These are phyloP conservation scores for Cronartium quercuum DNA, from an alignment of 1,284 basidiomycete genomes.

Conservation along the genomic window DNA sequence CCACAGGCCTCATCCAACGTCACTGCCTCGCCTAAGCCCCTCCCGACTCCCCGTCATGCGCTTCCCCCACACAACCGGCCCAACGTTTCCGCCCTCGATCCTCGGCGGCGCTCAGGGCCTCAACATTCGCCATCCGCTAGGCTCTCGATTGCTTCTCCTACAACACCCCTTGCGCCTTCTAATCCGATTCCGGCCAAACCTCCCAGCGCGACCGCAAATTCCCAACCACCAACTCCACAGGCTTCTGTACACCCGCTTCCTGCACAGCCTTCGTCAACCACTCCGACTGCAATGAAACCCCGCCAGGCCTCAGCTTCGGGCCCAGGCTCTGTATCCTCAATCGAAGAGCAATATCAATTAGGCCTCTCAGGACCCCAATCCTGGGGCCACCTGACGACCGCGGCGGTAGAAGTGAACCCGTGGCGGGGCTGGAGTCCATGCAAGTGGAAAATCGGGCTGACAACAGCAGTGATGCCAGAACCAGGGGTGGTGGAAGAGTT, in stretches of 20 bases:
- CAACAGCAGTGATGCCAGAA: background rate
- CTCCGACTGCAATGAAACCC: background rate
- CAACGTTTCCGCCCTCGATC: background rate
- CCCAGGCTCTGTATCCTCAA: background rate
- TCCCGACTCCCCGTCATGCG: background rate
- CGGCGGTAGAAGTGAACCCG: constrained; percentile 15
- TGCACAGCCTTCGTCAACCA: background rate
- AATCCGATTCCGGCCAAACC: background rate
- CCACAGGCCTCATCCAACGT: background rate
- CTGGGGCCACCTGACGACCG: background rate
- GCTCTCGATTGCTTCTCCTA: background rate
- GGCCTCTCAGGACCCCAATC: constrained; percentile 19
- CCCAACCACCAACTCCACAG: background rate
- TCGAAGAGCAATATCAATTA: constrained; percentile 5
- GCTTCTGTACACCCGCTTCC: background rate
- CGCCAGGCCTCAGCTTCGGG: background rate
- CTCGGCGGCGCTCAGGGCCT: background rate
- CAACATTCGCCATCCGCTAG: background rate
- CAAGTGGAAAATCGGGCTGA: constrained; percentile 25
- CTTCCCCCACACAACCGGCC: background rate
- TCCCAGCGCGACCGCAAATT: background rate
- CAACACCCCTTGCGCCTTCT: background rate
- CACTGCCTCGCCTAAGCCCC: background rate
- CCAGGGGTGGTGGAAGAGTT: background rate
- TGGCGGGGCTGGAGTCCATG: constrained; percentile 25